Percentiles rank a stretch among this genome's conserved stretches.
phyloP scores from a whole-genome alignment of 495 filamentous ascomycete genomes.

The Penicillium dipodomyicola region DNA sequence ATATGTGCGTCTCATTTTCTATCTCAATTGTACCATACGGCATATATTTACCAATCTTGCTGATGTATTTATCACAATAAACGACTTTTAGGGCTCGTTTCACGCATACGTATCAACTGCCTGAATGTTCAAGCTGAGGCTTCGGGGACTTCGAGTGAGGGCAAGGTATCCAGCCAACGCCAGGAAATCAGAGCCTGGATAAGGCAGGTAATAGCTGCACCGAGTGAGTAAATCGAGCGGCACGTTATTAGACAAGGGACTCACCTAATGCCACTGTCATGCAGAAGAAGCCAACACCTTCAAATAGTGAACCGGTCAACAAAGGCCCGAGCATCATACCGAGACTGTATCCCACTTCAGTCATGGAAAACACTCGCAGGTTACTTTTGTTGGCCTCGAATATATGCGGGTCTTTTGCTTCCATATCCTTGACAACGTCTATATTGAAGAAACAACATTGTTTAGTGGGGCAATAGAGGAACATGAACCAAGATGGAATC shows the following conservation, averaged over 20 bases:
- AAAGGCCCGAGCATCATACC: constrained; percentile 30
- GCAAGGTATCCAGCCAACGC: constrained; percentile 5
- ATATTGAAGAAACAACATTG: not conserved
- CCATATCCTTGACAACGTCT: constrained; percentile 20
- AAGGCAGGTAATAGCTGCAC: not conserved
- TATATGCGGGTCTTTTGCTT: constrained; percentile 12
- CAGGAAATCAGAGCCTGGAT: constrained; percentile 3
- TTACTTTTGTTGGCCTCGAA: constrained; percentile 22
- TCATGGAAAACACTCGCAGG: constrained; percentile 27
- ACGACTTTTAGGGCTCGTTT: not conserved
- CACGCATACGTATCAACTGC: not conserved
- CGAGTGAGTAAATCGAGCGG: not conserved
- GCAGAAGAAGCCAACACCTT: constrained; percentile 22
- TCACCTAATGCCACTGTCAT: constrained; percentile 17
- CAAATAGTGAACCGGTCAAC: constrained; percentile 21
- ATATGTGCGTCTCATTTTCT: not conserved
- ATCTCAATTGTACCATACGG: not conserved
- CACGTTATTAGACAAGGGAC: not conserved
- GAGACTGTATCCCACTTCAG: constrained; percentile 19
- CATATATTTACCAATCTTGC: not conserved
- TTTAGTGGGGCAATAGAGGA: not conserved
- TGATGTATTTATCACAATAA: not conserved
- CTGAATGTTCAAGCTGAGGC: not conserved
- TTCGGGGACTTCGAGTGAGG: not conserved
- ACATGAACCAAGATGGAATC: not conserved